These are phyloP conservation scores for Kazachstania psychrophila DNA, from an alignment of 805 yeast species.

Conservation along the genomic window DNA sequence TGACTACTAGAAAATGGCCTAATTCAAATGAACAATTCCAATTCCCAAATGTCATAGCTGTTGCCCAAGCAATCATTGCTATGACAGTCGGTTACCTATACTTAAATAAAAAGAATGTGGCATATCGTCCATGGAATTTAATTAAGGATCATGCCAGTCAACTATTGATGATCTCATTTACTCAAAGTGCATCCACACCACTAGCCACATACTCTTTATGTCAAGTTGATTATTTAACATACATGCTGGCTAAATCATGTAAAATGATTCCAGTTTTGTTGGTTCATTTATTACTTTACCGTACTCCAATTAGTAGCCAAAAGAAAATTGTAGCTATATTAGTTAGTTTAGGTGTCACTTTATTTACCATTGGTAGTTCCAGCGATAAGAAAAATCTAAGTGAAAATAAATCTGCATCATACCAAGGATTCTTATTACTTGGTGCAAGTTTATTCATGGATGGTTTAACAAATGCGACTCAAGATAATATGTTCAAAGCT, in stretches of 20 bases:
- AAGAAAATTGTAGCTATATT: conserved; percentile 68
- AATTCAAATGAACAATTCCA: conserved; percentile 46
- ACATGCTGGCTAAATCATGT: conserved; percentile 83
- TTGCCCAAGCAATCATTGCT: conserved; percentile 68
- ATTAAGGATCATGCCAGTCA: conserved; percentile 28
- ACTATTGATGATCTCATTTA: conserved; percentile 48
- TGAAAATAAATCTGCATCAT: conserved; percentile 31
- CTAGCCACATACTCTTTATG: conserved; percentile 67
- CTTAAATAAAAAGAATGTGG: conserved; percentile 31
- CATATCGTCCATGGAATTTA: conserved; percentile 29
- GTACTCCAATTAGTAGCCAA: conserved; percentile 59
- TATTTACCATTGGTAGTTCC: conserved; percentile 57
- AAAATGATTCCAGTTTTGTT: conserved; percentile 91
- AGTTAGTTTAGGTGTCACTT: conserved; percentile 76
- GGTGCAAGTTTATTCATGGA: conserved; percentile 63
- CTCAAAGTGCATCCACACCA: conserved; percentile 78
- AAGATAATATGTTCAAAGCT: conserved; percentile 65
- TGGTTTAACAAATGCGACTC: conserved; percentile 89
- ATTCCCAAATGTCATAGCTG: conserved; percentile 70
- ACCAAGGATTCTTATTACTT: conserved; percentile 54
- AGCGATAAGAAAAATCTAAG: conserved; percentile 15
- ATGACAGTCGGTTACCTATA: conserved; percentile 57
- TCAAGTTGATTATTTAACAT: conserved; percentile 80
- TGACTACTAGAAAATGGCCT: conserved; percentile 69
- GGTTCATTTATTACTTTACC: conserved; percentile 64